Percentiles rank a stretch among this genome's conserved stretches.
Evolutionary conservation across 2,329 filamentous ascomycete species (phyloP).

Genomic region (Aspergillus ochraceus): DNA sequence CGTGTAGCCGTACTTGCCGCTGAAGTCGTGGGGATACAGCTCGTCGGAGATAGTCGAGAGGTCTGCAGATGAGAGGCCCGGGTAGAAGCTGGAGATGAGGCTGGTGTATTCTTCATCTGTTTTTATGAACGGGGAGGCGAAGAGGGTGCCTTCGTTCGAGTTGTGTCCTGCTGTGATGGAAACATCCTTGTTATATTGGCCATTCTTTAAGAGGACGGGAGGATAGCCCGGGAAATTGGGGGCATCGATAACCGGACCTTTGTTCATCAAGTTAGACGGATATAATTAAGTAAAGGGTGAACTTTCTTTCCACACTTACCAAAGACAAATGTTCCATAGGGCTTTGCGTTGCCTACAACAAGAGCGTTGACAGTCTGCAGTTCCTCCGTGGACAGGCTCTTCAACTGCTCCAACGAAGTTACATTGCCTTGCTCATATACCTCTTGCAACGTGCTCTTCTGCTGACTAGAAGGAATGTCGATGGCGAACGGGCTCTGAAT

Average conservation of each 20-base stretch:
- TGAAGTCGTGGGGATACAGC: background rate
- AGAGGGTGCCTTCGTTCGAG: background rate
- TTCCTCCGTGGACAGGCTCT: background rate
- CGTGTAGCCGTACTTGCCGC: background rate
- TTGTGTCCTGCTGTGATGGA: background rate
- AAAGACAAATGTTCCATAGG: background rate
- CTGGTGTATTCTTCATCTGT: background rate
- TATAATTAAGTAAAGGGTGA: background rate
- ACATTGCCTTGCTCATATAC: background rate
- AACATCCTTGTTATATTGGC: background rate
- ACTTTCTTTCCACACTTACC: background rate
- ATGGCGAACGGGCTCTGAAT: background rate
- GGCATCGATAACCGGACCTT: background rate
- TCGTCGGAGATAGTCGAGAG: background rate
- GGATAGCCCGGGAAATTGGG: background rate
- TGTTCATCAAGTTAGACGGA: background rate
- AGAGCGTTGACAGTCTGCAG: background rate
- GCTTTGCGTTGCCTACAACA: background rate
- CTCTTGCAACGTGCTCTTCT: background rate
- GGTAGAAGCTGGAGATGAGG: background rate
- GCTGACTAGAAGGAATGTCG: background rate
- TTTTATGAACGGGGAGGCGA: background rate
- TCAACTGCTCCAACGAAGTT: background rate
- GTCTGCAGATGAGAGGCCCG: background rate
- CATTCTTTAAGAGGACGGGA: background rate